phyloP scores from a whole-genome alignment of 306 rosid species.

The Senna tora region DNA sequence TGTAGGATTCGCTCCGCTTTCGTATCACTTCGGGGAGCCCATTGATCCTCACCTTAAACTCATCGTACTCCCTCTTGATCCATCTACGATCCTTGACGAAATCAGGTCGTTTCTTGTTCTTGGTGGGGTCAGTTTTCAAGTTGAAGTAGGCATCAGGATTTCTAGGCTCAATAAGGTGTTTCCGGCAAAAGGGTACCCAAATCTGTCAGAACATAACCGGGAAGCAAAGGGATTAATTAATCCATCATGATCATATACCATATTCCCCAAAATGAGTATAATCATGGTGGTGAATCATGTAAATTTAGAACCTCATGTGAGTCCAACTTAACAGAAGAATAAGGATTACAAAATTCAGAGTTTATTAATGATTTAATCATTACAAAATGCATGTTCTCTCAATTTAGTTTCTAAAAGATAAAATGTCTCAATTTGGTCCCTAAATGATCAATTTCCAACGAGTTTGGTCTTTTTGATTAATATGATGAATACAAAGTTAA shows the following conservation, averaged over 20 bases:
- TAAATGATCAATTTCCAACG: too few relatives aligned
- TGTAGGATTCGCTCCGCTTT: slow-evolving; percentile 55
- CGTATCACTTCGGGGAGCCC: slow-evolving; percentile 68
- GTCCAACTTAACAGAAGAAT: too few relatives aligned
- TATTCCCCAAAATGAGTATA: neutral
- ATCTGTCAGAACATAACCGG: slow-evolving; percentile 40
- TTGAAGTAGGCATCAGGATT: slow-evolving; percentile 84
- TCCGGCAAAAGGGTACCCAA: slow-evolving; percentile 90
- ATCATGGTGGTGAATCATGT: too few relatives aligned
- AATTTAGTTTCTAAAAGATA: too few relatives aligned
- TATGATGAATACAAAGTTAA: too few relatives aligned
- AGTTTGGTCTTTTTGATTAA: too few relatives aligned
- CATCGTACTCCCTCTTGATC: slow-evolving; percentile 94
- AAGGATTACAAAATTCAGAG: too few relatives aligned
- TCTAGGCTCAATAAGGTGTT: slow-evolving; percentile 78
- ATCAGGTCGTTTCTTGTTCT: slow-evolving; percentile 74
- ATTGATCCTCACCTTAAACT: slow-evolving; percentile 86
- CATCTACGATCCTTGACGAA: slow-evolving; percentile 86
- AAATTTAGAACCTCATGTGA: too few relatives aligned
- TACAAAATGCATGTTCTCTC: too few relatives aligned
- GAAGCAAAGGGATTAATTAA: slow-evolving; percentile 1
- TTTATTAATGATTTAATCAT: too few relatives aligned
- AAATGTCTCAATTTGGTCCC: too few relatives aligned
- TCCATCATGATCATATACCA: neutral
- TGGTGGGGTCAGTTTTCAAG: slow-evolving; percentile 72